A percentile compares a stretch with the other conserved stretches of the same genome.
phyloP scores from a whole-genome alignment of 2,329 filamentous ascomycete species.

The Aspergillus piperis region DNA sequence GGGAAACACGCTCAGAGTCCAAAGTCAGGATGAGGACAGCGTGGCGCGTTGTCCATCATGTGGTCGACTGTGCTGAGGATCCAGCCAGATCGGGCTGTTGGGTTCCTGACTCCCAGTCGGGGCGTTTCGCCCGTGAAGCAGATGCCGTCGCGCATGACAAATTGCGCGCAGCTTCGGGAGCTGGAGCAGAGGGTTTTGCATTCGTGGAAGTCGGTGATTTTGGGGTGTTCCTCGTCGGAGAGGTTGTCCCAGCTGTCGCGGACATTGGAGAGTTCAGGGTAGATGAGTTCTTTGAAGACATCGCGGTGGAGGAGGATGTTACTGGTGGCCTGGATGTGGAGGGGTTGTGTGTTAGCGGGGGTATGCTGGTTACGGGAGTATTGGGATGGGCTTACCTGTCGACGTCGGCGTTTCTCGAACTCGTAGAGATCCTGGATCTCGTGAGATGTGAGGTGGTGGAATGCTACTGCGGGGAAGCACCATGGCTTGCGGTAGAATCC shows the following conservation, averaged over 20 bases:
- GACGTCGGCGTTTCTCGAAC: constrained; percentile 57
- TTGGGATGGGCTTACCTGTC: constrained; percentile 53
- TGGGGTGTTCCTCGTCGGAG: constrained; percentile 32
- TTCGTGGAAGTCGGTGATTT: constrained; percentile 31
- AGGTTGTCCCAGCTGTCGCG: constrained; percentile 41
- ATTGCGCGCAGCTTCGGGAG: constrained; percentile 34
- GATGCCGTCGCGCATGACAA: constrained; percentile 29
- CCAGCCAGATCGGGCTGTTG: constrained; percentile 36
- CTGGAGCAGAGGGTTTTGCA: constrained; percentile 33
- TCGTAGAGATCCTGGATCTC: constrained; percentile 48
- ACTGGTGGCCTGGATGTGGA: constrained; percentile 8
- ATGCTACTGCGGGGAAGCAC: constrained; percentile 54
- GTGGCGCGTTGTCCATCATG: constrained; percentile 30
- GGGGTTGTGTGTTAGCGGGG: not conserved
- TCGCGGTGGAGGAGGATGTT: constrained; percentile 38
- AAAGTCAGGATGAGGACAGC: constrained; percentile 32
- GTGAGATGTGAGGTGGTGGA: constrained; percentile 50
- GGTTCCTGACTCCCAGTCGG: constrained; percentile 29
- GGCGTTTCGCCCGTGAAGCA: constrained; percentile 37
- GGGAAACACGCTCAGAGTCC: constrained; percentile 15
- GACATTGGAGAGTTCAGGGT: constrained; percentile 31
- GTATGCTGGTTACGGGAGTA: not conserved
- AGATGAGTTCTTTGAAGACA: constrained; percentile 41
- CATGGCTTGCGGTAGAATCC: constrained; percentile 47
- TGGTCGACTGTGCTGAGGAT: constrained; percentile 30